phyloP scores from a whole-genome alignment of 257 asterid species.

The Orobanche coerulescens region DNA sequence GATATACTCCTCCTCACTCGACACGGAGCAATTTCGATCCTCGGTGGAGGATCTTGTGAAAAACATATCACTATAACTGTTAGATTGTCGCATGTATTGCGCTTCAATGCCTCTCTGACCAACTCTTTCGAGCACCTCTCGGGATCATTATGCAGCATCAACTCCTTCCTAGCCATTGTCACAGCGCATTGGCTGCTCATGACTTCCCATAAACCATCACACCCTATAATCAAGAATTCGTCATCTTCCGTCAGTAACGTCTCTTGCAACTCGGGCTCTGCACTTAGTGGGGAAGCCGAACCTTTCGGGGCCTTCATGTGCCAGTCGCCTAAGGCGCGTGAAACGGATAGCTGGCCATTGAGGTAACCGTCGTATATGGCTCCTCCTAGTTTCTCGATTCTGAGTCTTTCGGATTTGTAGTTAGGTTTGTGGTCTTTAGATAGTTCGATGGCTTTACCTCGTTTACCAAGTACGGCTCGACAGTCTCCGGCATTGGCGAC shows the following conservation, averaged over 20 bases:
- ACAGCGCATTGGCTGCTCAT: constrained; percentile 92
- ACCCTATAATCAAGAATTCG: constrained; percentile 70
- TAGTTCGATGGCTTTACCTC: constrained; percentile 68
- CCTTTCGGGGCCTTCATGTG: constrained; percentile 83
- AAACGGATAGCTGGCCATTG: constrained; percentile 71
- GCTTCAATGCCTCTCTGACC: constrained; percentile 71
- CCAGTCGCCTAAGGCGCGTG: constrained; percentile 88
- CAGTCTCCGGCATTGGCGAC: constrained; percentile 91
- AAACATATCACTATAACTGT: constrained; percentile 66
- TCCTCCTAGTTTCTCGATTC: constrained; percentile 79
- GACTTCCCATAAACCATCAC: constrained; percentile 87
- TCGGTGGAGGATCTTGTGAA: constrained; percentile 68
- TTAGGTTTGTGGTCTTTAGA: constrained; percentile 79
- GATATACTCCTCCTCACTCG: constrained; percentile 59
- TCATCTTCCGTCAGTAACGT: constrained; percentile 52
- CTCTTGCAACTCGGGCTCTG: constrained; percentile 75
- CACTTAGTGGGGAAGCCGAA: constrained; percentile 56
- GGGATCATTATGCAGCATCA: constrained; percentile 73
- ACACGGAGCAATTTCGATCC: constrained; percentile 39
- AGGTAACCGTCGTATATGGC: constrained; percentile 74
- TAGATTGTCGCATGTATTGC: constrained; percentile 65
- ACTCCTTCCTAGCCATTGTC: constrained; percentile 63
- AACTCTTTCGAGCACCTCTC: constrained; percentile 62
- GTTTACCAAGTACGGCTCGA: constrained; percentile 75
- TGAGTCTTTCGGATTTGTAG: constrained; percentile 40